Evolutionary conservation across 345 rosid genomes (phyloP).

Genomic region (Chamaenerion angustifolium): DNA sequence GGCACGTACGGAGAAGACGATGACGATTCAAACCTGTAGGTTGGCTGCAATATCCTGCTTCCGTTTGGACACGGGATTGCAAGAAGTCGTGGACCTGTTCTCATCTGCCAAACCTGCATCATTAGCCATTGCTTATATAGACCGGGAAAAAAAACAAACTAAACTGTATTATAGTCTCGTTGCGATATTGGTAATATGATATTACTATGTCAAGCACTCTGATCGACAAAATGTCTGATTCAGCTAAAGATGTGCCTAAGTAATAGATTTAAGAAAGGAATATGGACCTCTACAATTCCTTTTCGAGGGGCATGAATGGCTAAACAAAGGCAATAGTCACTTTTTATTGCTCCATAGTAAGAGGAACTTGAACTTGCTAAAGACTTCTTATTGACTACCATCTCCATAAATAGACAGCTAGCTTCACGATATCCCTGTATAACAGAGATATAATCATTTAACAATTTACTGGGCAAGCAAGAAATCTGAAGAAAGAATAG

Average conservation of each 20-base stretch:
- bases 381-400: constrained; percentile 40
- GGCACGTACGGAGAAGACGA: constrained; percentile 61
- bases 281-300: constrained; percentile 73
- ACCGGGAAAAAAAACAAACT: too few relatives aligned
- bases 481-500: constrained; percentile 1
- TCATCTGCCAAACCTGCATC: constrained; percentile 97
- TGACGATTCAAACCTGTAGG: constrained; percentile 66
- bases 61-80: constrained; percentile 64
- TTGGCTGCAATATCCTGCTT: constrained; percentile 71
- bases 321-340: constrained; percentile 84
- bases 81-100: constrained; percentile 75
- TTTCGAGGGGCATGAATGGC: constrained; percentile 96
- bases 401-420: constrained; percentile 85
- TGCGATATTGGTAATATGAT: too few relatives aligned
- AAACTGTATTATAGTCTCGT: too few relatives aligned
- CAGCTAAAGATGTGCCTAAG: too few relatives aligned
- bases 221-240: too few relatives aligned
- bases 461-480: not conserved
- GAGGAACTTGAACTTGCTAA: constrained; percentile 31
- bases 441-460: not conserved
- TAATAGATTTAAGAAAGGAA: too few relatives aligned
- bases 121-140: too few relatives aligned
- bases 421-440: constrained; percentile 92
- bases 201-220: too few relatives aligned
- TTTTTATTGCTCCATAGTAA: constrained; percentile 39